Percentiles rank a stretch among this genome's conserved stretches.
Conservation (phyloP, 306 rosid species). For the Prunus salicina region DNA sequence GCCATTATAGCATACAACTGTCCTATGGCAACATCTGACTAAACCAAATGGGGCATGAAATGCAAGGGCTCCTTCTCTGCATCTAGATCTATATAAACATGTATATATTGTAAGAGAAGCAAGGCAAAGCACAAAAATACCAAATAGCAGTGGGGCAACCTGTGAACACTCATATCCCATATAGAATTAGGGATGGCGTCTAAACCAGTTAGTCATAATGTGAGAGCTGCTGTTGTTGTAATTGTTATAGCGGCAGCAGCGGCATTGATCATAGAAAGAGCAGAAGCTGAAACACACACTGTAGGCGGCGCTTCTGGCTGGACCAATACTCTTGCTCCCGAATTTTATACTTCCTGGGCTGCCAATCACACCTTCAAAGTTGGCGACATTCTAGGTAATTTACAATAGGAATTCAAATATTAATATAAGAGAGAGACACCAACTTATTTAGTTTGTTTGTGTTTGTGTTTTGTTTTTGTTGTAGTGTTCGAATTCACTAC, state of each 20-base stretch:
- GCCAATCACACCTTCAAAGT: conserved; percentile 8
- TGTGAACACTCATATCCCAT: conserved; percentile 4
- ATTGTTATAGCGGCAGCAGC: conserved; percentile 1
- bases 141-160: conserved; percentile 4
- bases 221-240: background rate
- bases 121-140: background rate
- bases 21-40: background rate
- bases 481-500: conserved; percentile 3
- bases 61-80: too few species aligned
- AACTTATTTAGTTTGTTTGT: background rate
- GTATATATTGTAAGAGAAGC: background rate
- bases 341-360: conserved; percentile 15
- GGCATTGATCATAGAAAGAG: background rate
- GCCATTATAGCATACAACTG: too few species aligned
- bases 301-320: background rate
- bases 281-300: conserved; percentile 4
- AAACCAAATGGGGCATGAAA: background rate
- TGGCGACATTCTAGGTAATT: conserved; percentile 19
- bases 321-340: background rate
- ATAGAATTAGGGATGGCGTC: background rate
- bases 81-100: background rate
- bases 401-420: too few species aligned
- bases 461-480: background rate
- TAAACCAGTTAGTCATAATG: background rate
- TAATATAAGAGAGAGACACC: too few species aligned